Base-by-base conservation (phyloP, 768 basidiomycete genomes). In the Albatrellus ellisii region DNA sequence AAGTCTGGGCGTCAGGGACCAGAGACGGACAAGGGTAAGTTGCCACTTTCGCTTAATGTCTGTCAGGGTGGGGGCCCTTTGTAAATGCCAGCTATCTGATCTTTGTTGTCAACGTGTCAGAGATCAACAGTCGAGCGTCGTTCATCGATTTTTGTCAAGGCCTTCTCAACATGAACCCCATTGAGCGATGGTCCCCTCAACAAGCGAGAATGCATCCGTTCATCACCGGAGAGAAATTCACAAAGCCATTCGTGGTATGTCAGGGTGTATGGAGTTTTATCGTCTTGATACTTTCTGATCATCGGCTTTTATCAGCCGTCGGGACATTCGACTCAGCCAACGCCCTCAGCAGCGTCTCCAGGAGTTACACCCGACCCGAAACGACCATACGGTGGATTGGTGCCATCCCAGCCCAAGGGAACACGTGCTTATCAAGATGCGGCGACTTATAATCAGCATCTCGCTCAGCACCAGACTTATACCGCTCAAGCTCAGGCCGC, bases 71-170 rank as follows among this genome's bases (percentile, higher is more conserved):
- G n/a, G n/a, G n/a, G n/a, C n/a, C n/a, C n/a, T n/a, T 17, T 31
- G 27, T 5, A 18, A 26, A 11, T n/a, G 27, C 15, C 14, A 17
- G 15, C 18, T 41, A 29, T 11, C 17, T 15, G 12, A 24, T 11
- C 15, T 5, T 2, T 4, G 9, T 18, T 42, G 32, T 9, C 4
- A n/a, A 4, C 18, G 33, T 11, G 22, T 4, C 58, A 95, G 95
- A 98, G 64, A 73, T 92, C 69, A 84, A 90, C 52, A 89, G 91
- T 55, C 75, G 95, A 34, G 73, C 85, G 36, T 84, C 94, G 11
- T 97, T 99, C 64, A 88, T 97, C 61, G 92, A 99, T 63, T 98
- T 99, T 62, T 94, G 91, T 44, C 79, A 86, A 59, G 95, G 95
- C 26, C 69, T 98, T 17, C 69, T 99, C 46, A 82, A 95, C 58